A percentile compares a stretch with the other conserved stretches of the same genome.
Evolutionary conservation across 768 basidiomycete species (phyloP).

Genomic region (Panus rudis): DNA sequence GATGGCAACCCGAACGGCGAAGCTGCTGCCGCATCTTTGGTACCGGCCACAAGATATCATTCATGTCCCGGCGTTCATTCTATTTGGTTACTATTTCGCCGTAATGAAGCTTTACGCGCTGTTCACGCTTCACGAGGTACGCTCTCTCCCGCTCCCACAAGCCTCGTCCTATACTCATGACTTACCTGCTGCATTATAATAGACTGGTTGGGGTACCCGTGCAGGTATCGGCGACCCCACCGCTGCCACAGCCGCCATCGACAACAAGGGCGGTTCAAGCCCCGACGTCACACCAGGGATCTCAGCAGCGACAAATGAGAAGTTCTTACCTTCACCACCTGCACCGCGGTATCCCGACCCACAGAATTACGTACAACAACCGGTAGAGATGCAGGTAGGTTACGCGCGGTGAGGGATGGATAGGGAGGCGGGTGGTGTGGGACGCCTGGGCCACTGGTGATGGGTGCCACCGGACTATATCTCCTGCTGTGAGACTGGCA

Average conservation of each 20-base stretch:
- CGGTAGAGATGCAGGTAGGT: constrained; percentile 27
- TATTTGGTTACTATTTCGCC: constrained; percentile 92
- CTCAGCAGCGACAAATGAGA: constrained; percentile 18
- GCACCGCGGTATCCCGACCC: constrained; percentile 8
- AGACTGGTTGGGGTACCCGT: constrained; percentile 96
- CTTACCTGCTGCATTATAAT: constrained; percentile 3
- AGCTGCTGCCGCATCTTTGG: constrained; percentile 61
- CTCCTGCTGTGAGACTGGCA: too few species aligned
- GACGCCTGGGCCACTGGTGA: too few species aligned
- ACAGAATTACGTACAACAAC: constrained; percentile 16
- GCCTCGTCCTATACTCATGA: background rate
- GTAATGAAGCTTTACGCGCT: constrained; percentile 93
- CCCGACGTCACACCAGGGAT: background rate
- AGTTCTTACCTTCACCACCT: constrained; percentile 16
- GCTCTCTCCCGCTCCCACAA: constrained; percentile 12
- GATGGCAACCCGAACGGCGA: constrained; percentile 62
- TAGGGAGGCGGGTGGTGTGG: too few species aligned
- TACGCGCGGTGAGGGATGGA: constrained; percentile 15
- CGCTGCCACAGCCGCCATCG: constrained; percentile 66
- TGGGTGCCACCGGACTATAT: too few species aligned
- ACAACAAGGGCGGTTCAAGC: constrained; percentile 32
- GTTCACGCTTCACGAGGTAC: constrained; percentile 83
- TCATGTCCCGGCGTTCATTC: constrained; percentile 57
- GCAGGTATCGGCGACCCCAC: constrained; percentile 84
- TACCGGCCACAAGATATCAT: constrained; percentile 50